Percentiles rank a stretch among this genome's conserved stretches.
These are phyloP conservation scores for Saccharomycopsis guyanensis DNA, from an alignment of 805 yeast genomes.

Conservation along the genomic window DNA sequence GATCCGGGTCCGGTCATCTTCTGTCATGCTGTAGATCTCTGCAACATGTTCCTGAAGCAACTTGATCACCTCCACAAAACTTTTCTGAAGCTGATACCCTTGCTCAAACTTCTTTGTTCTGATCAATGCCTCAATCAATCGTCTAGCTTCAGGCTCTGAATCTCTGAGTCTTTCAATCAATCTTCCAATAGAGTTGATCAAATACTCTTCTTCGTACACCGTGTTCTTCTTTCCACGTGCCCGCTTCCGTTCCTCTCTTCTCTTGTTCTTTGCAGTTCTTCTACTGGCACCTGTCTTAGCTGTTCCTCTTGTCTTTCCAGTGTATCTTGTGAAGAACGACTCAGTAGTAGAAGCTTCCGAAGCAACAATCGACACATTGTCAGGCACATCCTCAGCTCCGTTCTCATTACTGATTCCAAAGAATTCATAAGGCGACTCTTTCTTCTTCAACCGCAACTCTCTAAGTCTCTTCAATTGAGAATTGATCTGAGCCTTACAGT, in stretches of 20 bases:
- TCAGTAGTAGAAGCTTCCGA: constrained; percentile 90
- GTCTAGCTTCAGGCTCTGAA: constrained; percentile 66
- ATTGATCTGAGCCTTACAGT: constrained; percentile 75
- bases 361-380: constrained; percentile 90
- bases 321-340: constrained; percentile 89
- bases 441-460: constrained; percentile 77
- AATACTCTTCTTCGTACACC: constrained; percentile 92
- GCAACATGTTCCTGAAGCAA: constrained; percentile 51
- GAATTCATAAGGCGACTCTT: constrained; percentile 77
- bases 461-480: constrained; percentile 81
- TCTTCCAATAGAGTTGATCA: constrained; percentile 82
- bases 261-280: constrained; percentile 81
- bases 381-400: constrained; percentile 62
- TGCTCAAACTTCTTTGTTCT: constrained; percentile 69
- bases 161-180: constrained; percentile 72
- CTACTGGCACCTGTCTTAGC: constrained; percentile 96
- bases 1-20: constrained; percentile 78
- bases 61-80: constrained; percentile 48
- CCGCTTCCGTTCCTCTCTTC: constrained; percentile 90
- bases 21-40: constrained; percentile 78
- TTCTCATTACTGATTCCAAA: constrained; percentile 44
- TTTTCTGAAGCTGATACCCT: constrained; percentile 72
- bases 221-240: constrained; percentile 98
- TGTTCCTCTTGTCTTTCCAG: constrained; percentile 93
- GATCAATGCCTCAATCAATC: constrained; percentile 65